phyloP scores from a whole-genome alignment of 192 early-diverging fungal genomes.

The Linnemannia hyalina region DNA sequence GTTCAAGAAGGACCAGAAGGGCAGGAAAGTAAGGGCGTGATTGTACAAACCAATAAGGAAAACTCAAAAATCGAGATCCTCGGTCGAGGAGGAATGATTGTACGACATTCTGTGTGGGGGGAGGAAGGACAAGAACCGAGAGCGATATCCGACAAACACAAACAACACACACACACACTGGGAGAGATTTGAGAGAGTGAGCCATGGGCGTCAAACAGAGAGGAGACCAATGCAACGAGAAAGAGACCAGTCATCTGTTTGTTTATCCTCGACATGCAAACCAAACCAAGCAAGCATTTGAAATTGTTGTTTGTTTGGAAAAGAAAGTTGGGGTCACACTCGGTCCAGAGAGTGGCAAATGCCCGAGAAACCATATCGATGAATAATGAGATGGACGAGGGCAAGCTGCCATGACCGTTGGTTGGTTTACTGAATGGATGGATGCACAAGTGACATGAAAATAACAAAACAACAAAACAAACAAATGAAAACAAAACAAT shows the following conservation, averaged over 20 bases:
- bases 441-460: background rate
- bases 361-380: background rate
- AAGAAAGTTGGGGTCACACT: background rate
- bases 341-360: background rate
- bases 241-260: background rate
- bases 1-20: background rate
- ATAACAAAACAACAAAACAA: background rate
- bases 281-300: background rate
- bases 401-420: too few species aligned
- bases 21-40: background rate
- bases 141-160: conserved; percentile 7
- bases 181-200: background rate
- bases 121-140: background rate
- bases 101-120: conserved; percentile 6
- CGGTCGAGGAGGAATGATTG: background rate
- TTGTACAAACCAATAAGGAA: background rate
- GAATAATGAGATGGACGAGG: background rate
- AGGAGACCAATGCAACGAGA: background rate
- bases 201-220: background rate
- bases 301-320: background rate
- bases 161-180: background rate
- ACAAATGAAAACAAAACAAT: background rate
- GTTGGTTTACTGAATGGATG: background rate
- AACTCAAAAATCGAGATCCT: conserved; percentile 2
- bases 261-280: background rate